Evolutionary conservation across 75 land plant genomes (phyloP).

Genomic region (Picea glauca): DNA sequence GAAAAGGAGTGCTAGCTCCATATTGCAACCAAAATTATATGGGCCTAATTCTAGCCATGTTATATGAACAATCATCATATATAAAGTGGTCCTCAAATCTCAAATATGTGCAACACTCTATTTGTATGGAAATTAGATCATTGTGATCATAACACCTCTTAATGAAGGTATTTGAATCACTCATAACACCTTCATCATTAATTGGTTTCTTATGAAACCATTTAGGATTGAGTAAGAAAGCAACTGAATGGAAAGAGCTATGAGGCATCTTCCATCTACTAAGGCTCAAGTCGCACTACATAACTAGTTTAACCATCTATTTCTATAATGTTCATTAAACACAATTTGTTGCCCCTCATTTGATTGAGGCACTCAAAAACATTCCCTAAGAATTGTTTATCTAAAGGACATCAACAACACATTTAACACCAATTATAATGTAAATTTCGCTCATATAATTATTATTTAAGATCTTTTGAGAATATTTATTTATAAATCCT

Average conservation of each 20-base stretch:
- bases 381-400: not conserved
- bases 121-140: too few relatives aligned
- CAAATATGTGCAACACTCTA: too few relatives aligned
- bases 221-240: not conserved
- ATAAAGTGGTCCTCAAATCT: too few relatives aligned
- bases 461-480: too few relatives aligned
- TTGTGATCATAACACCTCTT: too few relatives aligned
- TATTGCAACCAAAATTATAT: too few relatives aligned
- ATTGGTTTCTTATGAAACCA: not conserved
- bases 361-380: not conserved
- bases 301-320: not conserved
- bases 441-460: too few relatives aligned
- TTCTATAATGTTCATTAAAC: not conserved
- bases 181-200: not conserved
- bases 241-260: not conserved
- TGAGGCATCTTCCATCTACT: not conserved
- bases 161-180: not conserved
- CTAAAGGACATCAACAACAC: not conserved
- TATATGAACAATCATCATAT: too few relatives aligned
- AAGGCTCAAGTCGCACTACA: not conserved
- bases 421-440: too few relatives aligned
- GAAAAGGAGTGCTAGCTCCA: too few relatives aligned
- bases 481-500: too few relatives aligned
- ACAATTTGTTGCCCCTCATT: not conserved
- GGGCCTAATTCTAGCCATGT: too few relatives aligned